phyloP scores from a whole-genome alignment of 257 asterid species.

The Salvia miltiorrhiza region DNA sequence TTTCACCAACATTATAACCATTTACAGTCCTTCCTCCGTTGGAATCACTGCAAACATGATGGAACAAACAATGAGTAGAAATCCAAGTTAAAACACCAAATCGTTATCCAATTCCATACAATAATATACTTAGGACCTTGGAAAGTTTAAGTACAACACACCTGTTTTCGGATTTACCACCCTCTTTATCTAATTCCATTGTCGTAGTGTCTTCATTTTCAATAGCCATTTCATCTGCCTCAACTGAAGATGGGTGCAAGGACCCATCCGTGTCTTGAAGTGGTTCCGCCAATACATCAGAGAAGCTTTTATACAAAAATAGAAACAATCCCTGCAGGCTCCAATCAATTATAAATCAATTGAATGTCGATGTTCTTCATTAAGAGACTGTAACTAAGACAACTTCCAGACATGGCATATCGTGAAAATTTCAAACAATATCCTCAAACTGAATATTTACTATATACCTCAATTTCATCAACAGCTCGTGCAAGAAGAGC shows the following conservation, averaged over 20 bases:
- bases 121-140: not conserved
- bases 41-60: conserved; percentile 35
- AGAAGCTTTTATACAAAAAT: conserved; percentile 69
- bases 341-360: conserved; percentile 19
- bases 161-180: conserved; percentile 59
- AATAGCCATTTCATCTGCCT: conserved; percentile 74
- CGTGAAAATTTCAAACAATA: conserved; percentile 2
- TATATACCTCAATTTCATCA: conserved; percentile 78
- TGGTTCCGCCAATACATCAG: conserved; percentile 63
- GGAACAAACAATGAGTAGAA: not conserved
- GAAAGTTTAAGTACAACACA: conserved; percentile 15
- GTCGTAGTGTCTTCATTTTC: conserved; percentile 68
- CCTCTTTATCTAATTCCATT: conserved; percentile 71
- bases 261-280: conserved; percentile 71
- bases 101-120: not conserved
- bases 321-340: conserved; percentile 64
- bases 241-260: conserved; percentile 40
- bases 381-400: not conserved
- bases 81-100: not conserved
- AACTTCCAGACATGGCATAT: not conserved
- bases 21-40: conserved; percentile 46
- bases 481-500: conserved; percentile 79
- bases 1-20: conserved; percentile 70
- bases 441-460: not conserved
- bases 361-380: not conserved